Evolutionary conservation across 352 stramenopile genomes (phyloP), one percentile per base, ranked within the genome.

Genomic region (Globisporangium cystogenes): DNA sequence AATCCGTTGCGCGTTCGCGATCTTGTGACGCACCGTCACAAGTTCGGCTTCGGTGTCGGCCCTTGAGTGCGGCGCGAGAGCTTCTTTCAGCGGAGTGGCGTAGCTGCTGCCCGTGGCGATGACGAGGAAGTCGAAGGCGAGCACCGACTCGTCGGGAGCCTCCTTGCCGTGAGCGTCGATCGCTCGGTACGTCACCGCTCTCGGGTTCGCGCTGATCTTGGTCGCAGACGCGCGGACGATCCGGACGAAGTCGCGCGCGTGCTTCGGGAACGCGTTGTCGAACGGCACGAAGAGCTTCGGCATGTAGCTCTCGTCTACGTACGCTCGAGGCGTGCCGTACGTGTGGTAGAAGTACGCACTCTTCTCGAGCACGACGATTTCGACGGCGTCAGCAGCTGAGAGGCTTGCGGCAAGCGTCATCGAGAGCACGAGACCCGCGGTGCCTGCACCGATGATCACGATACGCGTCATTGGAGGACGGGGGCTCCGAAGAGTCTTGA

Each of bases 231-330:
- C 10, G 43, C 52, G 52, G 5, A 45, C 18, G 43, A 58, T 58
- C 42, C 27, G 45, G 21, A 23, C 11, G 36, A 58, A 58, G 15
- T 18, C 26, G 15, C 42, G 26, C 7, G 43, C 52, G 29, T 7
- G 5, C 26, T 43, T 20, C 7, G 52, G 45, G 41, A 90, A 79
- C 7, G 65, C 79, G 21, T 85, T 65, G 52, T 78, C 70, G 55
- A 75, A 77, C 4, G 79, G 79, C 33, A 90, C 68, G 51, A 87
- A 90, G 60, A 90, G 72, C 46, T 81, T 87, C 3, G 57, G 53
- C 14, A 51, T 54, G 62, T 70, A 90, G 39, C 49, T 42, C 20
- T 57, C 60, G 5, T 88, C 74, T 14, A 82, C 71, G 47, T 68
- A 79, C 8, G 79, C 76, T 24, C 79, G 72, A 4, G 76, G 72